Conservation (phyloP, 106 monocot genomes). For the Posidonia australis region DNA sequence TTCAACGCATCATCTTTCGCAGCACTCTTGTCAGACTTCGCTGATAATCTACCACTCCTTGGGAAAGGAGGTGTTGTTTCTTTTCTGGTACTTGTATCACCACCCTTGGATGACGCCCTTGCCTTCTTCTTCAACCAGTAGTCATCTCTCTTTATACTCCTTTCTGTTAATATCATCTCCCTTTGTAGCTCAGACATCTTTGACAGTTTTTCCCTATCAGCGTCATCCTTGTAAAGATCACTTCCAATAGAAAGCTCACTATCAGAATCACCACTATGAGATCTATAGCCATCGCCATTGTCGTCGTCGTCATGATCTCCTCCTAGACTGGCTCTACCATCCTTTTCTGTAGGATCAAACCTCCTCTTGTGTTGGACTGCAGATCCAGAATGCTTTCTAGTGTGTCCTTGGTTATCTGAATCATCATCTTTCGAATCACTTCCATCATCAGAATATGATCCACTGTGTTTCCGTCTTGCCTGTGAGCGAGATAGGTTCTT, state of each 20-base stretch:
- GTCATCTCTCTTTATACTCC: slow-evolving; percentile 55
- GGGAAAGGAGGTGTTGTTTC: slow-evolving; percentile 32
- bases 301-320: slow-evolving; percentile 19
- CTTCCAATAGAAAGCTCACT: slow-evolving; percentile 76
- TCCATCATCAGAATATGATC: slow-evolving; percentile 45
- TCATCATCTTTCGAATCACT: slow-evolving; percentile 53
- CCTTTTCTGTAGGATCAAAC: slow-evolving; percentile 38
- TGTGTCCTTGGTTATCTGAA: slow-evolving; percentile 31
- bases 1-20: slow-evolving; percentile 61
- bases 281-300: slow-evolving; percentile 16
- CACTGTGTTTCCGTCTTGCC: slow-evolving; percentile 29
- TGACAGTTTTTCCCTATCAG: slow-evolving; percentile 61
- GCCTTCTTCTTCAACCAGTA: slow-evolving; percentile 69
- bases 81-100: slow-evolving; percentile 32
- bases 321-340: slow-evolving; percentile 15
- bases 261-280: slow-evolving; percentile 47
- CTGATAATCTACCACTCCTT: slow-evolving; percentile 46
- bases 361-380: slow-evolving; percentile 48
- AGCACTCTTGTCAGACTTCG: slow-evolving; percentile 37
- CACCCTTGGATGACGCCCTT: slow-evolving; percentile 37
- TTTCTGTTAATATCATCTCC: slow-evolving; percentile 78
- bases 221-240: slow-evolving; percentile 89
- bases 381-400: slow-evolving; percentile 29
- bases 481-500: slow-evolving; percentile 27
- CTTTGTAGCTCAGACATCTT: slow-evolving; percentile 68